Percentiles rank a stretch among this genome's conserved stretches.
phyloP scores from a whole-genome alignment of 192 early-diverging fungal genomes.

The Coemansia sp. region DNA sequence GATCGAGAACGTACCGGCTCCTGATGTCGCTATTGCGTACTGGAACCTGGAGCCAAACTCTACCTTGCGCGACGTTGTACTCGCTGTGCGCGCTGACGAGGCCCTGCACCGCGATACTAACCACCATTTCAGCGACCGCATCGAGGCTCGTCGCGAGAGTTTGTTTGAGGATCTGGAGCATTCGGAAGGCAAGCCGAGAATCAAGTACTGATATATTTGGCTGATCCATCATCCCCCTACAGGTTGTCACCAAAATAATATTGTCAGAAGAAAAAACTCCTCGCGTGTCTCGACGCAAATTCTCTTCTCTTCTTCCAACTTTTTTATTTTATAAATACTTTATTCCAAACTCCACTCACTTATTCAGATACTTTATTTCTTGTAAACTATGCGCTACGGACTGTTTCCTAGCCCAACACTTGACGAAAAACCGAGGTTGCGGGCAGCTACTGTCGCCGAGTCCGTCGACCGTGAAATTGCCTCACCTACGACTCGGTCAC shows the following conservation, averaged over 20 bases:
- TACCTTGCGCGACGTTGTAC: conserved; percentile 82
- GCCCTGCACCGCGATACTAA: conserved; percentile 87
- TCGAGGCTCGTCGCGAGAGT: conserved; percentile 54
- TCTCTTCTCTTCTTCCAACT: neutral
- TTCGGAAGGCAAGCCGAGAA: conserved; percentile 25
- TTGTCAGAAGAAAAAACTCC: neutral
- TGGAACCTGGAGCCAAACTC: conserved; percentile 69
- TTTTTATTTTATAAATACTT: neutral
- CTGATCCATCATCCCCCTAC: neutral
- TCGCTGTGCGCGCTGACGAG: conserved; percentile 89
- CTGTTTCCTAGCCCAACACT: neutral
- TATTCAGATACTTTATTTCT: neutral
- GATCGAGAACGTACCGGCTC: conserved; percentile 70
- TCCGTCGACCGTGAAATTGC: neutral
- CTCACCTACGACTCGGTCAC: neutral
- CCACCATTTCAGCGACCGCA: conserved; percentile 79
- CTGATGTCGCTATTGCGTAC: conserved; percentile 82
- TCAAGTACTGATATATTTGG: conserved; percentile 24
- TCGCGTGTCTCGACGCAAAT: neutral
- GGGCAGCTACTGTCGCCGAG: neutral
- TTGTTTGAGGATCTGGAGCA: conserved; percentile 52
- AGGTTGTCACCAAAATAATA: neutral
- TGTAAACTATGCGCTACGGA: conserved; percentile 6
- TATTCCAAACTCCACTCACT: neutral
- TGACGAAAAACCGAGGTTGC: neutral